Conservation (phyloP, 495 filamentous ascomycete genomes). For the Hypoxylon perforatum region DNA sequence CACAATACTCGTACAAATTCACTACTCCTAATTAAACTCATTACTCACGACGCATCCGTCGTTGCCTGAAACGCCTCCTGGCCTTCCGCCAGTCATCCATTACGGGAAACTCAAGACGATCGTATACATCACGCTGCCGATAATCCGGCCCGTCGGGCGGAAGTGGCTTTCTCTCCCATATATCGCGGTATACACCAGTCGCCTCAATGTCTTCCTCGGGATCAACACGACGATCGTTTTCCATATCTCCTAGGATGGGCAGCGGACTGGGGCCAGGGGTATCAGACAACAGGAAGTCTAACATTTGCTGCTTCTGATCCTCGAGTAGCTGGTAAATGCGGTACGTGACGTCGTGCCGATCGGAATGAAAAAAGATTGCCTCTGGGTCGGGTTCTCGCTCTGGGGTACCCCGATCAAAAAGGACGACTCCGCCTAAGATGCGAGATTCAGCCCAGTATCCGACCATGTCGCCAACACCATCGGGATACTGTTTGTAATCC, state of each 20-base stretch:
- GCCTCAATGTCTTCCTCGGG: conserved; percentile 19
- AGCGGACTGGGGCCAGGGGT: conserved; percentile 15
- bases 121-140: too few relatives aligned
- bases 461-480: conserved; percentile 44
- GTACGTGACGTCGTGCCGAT: conserved; percentile 19
- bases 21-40: too few relatives aligned
- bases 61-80: too few relatives aligned
- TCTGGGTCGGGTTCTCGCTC: conserved; percentile 5
- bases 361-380: conserved; percentile 35
- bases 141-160: too few relatives aligned
- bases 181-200: neutral
- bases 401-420: conserved; percentile 44
- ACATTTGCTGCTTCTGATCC: conserved; percentile 31
- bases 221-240: conserved; percentile 34
- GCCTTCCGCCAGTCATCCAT: too few relatives aligned
- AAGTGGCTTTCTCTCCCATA: conserved; percentile 15
- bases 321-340: conserved; percentile 36
- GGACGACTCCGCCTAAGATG: conserved; percentile 47
- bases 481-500: conserved; percentile 43
- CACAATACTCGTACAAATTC: too few relatives aligned
- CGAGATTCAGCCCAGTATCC: conserved; percentile 51
- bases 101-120: too few relatives aligned
- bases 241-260: conserved; percentile 24
- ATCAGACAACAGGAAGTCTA: conserved; percentile 32
- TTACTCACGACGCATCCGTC: too few relatives aligned